Base-by-base conservation (phyloP, 2,329 filamentous ascomycete genomes). In the Aspergillus thermomutatus region DNA sequence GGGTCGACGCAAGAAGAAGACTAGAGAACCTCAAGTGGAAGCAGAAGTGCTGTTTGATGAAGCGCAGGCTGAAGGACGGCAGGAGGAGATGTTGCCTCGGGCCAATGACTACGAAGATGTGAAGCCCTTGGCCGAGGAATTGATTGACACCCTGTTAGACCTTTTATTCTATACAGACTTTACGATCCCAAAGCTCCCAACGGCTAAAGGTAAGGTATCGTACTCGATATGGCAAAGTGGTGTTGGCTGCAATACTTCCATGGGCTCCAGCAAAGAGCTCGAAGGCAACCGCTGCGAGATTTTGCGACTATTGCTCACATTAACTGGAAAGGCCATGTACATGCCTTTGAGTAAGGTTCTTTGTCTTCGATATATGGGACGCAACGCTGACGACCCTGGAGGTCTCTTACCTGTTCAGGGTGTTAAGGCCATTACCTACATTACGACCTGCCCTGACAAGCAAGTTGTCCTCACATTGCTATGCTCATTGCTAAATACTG, bases 221-320 rank as follows among this genome's bases (percentile, higher is more conserved):
- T 96, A 94, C 75, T 89, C 91, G 53, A 97, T 99, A 71, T 99
- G 94, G 94, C 92, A 97, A 77, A 97, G 91, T 69, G 94, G 94
- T 49, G 93, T 99, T 28, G 94, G 94, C 14, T 97, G 93, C 79
- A 96, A 96, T 73, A 90, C 89, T 17, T 86, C 92, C 4, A 87
- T 95, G 65, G 88, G 88, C 9, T 93, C 92, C 3, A 97, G 88
- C 52, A 96, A 91, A 72, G 92, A 97, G 67, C 88, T 91, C 57
- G 94, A 99, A 77, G 95, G 83, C 77, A 97, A 97, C 74, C 86
- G 94, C 57, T 92, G 89, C 63, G 94, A 99, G 75, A 88, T 97
- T 28, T 75, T 97, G 66, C 86, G 93, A 23, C 79, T 99, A 56
- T 82, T 99, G 43, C 80, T 99, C 62, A 92, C 92, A 0, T 76